Evolutionary conservation across 345 rosid genomes (phyloP).

Genomic region (Brassica incana): DNA sequence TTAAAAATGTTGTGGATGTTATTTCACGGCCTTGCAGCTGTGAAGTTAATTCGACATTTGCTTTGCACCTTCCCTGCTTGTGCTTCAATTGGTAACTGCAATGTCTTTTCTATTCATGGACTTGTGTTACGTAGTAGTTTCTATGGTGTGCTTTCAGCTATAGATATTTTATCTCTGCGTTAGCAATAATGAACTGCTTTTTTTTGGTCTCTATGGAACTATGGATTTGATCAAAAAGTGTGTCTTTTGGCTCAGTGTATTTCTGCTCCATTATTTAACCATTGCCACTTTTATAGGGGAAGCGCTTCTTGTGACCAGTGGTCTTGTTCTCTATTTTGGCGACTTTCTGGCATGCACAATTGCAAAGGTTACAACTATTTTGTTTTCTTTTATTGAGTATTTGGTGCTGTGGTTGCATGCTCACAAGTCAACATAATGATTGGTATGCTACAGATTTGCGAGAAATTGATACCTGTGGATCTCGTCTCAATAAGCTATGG

Average conservation of each 20-base stretch:
- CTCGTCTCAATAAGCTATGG: conserved; percentile 53
- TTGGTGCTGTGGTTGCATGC: background rate
- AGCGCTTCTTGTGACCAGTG: conserved; percentile 73
- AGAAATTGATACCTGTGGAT: conserved; percentile 46
- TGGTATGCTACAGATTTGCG: conserved; percentile 48
- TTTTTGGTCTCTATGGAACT: background rate
- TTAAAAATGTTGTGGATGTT: conserved; percentile 66
- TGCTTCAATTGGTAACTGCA: conserved; percentile 72
- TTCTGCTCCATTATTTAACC: conserved; percentile 1
- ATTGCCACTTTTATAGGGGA: conserved; percentile 57
- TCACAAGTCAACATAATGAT: background rate
- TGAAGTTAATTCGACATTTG: conserved; percentile 64
- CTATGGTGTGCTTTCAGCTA: background rate
- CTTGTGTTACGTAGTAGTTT: background rate
- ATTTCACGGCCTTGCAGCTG: conserved; percentile 74
- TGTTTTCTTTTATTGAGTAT: background rate
- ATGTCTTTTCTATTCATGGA: background rate
- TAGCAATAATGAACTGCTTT: background rate
- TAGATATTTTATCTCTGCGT: background rate
- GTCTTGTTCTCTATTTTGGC: conserved; percentile 87
- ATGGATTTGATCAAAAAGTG: background rate
- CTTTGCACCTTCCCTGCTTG: conserved; percentile 74
- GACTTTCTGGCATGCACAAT: conserved; percentile 79
- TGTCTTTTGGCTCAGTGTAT: background rate
- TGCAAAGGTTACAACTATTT: conserved; percentile 55